A percentile compares a stretch with the other conserved stretches of the same genome.
phyloP scores from a whole-genome alignment of 2,329 filamentous ascomycete genomes.

The Ploettnerulaceae sp. region DNA sequence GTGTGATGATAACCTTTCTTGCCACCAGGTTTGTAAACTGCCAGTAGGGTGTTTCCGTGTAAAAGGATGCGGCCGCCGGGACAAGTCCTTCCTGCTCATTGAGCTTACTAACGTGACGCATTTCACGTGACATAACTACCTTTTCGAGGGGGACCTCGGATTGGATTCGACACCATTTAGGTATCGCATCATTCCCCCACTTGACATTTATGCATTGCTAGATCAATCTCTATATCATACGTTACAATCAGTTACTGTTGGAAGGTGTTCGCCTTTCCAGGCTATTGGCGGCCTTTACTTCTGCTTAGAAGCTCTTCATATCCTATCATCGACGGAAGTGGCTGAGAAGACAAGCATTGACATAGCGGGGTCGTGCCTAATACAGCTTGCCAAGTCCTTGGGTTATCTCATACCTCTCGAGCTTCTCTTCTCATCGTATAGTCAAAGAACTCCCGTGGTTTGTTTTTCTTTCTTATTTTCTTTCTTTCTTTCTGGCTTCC shows the following conservation, averaged over 20 bases:
- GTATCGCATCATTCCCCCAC: no score
- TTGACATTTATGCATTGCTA: no score
- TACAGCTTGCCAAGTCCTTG: neutral
- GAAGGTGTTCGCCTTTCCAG: neutral
- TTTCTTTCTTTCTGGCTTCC: neutral
- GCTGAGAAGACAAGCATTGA: neutral
- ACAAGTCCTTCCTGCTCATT: no score
- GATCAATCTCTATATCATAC: no score
- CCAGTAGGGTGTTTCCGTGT: no score
- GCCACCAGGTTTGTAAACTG: no score
- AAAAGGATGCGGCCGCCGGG: no score
- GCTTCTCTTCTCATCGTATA: neutral
- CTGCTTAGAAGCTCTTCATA: neutral
- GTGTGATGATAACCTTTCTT: no score
- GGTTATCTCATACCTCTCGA: neutral
- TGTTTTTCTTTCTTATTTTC: neutral
- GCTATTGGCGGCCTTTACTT: neutral
- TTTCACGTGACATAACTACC: no score
- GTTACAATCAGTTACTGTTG: neutral
- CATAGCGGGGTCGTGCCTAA: neutral
- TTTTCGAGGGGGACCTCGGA: no score
- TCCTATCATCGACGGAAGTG: conserved; percentile 1
- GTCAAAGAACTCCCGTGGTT: neutral
- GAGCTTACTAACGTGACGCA: no score
- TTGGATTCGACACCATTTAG: no score